Conservation (phyloP, 805 yeast genomes). For the Spathaspora boniae region DNA sequence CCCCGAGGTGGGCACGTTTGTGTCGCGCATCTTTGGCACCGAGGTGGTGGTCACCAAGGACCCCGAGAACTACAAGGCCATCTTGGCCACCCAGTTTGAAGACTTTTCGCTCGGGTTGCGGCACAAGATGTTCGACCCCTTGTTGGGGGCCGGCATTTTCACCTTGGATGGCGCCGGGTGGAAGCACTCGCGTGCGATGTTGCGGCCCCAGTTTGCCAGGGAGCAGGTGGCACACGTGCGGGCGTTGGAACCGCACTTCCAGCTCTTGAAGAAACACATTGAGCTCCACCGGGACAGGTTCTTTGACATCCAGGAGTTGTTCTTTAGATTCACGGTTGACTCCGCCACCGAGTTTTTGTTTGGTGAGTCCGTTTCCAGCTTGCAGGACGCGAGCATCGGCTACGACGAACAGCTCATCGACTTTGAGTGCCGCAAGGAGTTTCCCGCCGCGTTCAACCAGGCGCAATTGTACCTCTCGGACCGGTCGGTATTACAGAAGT, state of each 20-base stretch:
- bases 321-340: constrained; percentile 35
- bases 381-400: constrained; percentile 22
- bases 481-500: constrained; percentile 27
- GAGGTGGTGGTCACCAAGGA: constrained; percentile 26
- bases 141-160: constrained; percentile 37
- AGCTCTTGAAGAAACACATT: constrained; percentile 21
- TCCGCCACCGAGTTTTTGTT: constrained; percentile 38
- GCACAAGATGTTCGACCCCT: constrained; percentile 25
- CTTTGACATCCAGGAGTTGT: constrained; percentile 31
- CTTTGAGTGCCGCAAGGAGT: constrained; percentile 19
- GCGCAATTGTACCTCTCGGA: constrained; percentile 29
- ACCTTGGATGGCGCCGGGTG: constrained; percentile 36
- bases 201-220: constrained; percentile 38
- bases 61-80: constrained; percentile 34
- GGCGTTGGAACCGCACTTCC: constrained; percentile 29
- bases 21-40: constrained; percentile 6
- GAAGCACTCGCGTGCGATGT: constrained; percentile 34
- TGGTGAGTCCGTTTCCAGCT: constrained; percentile 30
- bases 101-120: constrained; percentile 33
- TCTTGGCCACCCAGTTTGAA: constrained; percentile 33
- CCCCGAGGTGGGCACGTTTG: constrained; percentile 8
- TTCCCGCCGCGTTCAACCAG: constrained; percentile 29
- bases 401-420: constrained; percentile 14
- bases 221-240: constrained; percentile 33
- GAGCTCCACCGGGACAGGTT: constrained; percentile 16